Percentiles rank a stretch among this genome's conserved stretches.
phyloP scores from a whole-genome alignment of 345 rosid species.

The Aegle marmelos region DNA sequence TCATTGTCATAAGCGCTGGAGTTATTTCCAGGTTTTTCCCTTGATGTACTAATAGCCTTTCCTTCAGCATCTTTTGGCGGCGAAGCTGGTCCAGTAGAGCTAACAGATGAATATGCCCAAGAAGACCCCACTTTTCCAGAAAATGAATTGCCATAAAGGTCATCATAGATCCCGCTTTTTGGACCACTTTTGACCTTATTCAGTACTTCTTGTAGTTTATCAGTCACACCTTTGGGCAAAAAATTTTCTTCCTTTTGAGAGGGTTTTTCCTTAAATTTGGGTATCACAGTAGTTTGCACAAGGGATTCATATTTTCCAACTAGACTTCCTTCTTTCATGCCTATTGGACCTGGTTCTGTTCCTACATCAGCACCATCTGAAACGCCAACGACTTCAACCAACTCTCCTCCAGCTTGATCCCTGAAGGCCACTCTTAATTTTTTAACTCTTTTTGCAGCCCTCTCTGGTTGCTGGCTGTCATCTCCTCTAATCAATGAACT shows the following conservation, averaged over 20 bases:
- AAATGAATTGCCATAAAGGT: constrained; percentile 74
- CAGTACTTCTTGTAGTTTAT: constrained; percentile 69
- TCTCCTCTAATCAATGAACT: constrained; percentile 20
- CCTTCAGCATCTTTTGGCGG: constrained; percentile 30
- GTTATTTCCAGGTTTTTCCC: constrained; percentile 26
- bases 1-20: constrained; percentile 31
- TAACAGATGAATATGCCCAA: constrained; percentile 62
- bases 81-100: constrained; percentile 24
- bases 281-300: constrained; percentile 67
- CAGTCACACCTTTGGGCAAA: constrained; percentile 57
- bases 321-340: constrained; percentile 91
- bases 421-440: constrained; percentile 60
- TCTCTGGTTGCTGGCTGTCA: constrained; percentile 26
- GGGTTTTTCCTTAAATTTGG: constrained; percentile 60
- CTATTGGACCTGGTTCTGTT: constrained; percentile 91
- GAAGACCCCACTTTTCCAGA: constrained; percentile 71
- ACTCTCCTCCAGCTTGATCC: constrained; percentile 91
- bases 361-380: constrained; percentile 96
- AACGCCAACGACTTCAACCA: constrained; percentile 82
- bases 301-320: constrained; percentile 92
- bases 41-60: constrained; percentile 18
- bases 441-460: constrained; percentile 59
- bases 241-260: constrained; percentile 40
- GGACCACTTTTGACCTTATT: constrained; percentile 56
- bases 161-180: constrained; percentile 63